Conservation (phyloP, 306 rosid species). For the Casuarina equisetifolia region DNA sequence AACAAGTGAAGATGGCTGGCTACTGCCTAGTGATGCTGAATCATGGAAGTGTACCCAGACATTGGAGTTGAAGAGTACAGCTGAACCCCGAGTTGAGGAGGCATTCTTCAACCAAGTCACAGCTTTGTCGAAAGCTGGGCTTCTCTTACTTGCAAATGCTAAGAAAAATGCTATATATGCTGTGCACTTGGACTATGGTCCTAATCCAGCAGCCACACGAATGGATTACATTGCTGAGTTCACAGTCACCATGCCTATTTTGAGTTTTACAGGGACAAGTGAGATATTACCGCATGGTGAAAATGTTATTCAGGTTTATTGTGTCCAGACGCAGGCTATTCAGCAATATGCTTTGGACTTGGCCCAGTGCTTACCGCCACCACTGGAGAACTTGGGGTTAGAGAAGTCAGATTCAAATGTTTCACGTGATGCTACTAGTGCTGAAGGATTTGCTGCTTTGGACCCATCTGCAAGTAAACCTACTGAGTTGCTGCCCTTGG, state of each 20-base stretch:
- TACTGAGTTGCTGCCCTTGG: conserved; percentile 42
- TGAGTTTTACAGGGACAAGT: conserved; percentile 93
- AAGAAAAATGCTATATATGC: conserved; percentile 99
- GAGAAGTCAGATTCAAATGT: conserved; percentile 74
- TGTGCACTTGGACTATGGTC: conserved; percentile 83
- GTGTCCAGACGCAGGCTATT: conserved; percentile 98
- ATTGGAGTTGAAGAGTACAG: conserved; percentile 81
- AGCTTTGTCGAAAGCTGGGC: conserved; percentile 88
- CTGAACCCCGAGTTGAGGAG: conserved; percentile 68
- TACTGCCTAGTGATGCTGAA: conserved; percentile 82
- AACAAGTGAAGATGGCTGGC: conserved; percentile 87
- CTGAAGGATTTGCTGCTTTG: conserved; percentile 58
- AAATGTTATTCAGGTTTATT: conserved; percentile 88
- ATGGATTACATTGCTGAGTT: conserved; percentile 96
- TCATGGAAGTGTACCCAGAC: conserved; percentile 93
- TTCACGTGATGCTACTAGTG: conserved; percentile 52
- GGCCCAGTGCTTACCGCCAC: conserved; percentile 93
- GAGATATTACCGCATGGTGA: conserved; percentile 75
- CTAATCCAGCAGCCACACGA: conserved; percentile 72
- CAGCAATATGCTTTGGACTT: conserved; percentile 98
- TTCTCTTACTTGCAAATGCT: conserved; percentile 96
- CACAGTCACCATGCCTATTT: conserved; percentile 94
- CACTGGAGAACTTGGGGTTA: conserved; percentile 59
- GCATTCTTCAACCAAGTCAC: conserved; percentile 96
- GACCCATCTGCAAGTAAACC: conserved; percentile 55